These are phyloP conservation scores for Hygrophila difformis DNA, from an alignment of 257 asterid species.

Conservation along the genomic window DNA sequence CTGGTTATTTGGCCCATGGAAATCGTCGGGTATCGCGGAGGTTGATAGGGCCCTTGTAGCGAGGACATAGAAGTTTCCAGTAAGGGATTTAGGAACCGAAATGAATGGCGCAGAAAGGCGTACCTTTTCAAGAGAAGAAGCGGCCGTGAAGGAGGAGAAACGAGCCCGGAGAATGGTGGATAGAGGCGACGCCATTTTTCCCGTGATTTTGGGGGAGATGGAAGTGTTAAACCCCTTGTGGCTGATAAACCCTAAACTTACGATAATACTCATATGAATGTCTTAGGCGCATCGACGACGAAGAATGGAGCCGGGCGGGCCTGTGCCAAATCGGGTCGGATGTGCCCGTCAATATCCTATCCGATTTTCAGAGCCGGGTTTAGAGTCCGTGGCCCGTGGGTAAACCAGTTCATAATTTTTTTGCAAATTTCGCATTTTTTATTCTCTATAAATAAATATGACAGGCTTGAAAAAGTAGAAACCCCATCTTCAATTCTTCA, in stretches of 20 bases:
- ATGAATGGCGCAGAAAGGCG: conserved; percentile 21
- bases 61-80: conserved; percentile 19
- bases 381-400: too few species aligned
- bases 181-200: conserved; percentile 37
- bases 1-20: conserved; percentile 20
- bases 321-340: too few species aligned
- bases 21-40: conserved; percentile 32
- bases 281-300: too few species aligned
- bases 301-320: too few species aligned
- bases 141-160: conserved; percentile 22
- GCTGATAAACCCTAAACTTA: conserved; percentile 26
- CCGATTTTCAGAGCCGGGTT: too few species aligned
- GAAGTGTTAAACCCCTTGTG: conserved; percentile 21
- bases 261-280: too few species aligned
- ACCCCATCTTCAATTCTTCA: too few species aligned
- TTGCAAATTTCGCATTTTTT: too few species aligned
- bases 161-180: conserved; percentile 33
- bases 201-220: conserved; percentile 13
- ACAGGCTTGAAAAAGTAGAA: too few species aligned
- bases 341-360: too few species aligned
- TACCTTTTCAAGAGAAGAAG: conserved; percentile 21
- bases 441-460: too few species aligned
- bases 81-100: conserved; percentile 28
- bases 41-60: conserved; percentile 35
- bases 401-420: too few species aligned